Evolutionary conservation across 371 early-diverging fungal genomes (phyloP), one percentile per base, ranked within the genome.

Genomic region (Mucor velutinosus): DNA sequence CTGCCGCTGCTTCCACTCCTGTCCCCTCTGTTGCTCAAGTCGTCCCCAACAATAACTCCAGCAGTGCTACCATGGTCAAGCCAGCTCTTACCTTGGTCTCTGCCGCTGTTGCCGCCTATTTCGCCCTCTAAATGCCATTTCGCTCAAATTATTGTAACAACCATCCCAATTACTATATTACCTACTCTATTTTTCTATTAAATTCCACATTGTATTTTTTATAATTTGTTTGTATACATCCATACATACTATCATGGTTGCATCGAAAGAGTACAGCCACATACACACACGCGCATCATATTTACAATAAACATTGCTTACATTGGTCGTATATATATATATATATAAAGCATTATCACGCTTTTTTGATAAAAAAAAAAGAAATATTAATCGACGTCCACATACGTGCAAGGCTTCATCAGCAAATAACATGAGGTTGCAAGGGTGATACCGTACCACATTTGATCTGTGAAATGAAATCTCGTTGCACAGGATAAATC

Each of bases 51-150:
- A 19, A 19, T 10, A 27, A 21, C 3, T 43, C 37, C 37, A 58
- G 17, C 29, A 62, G 33, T 53, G 67, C 32, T 32, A 55, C 63
- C 25, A 57, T 64, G n/a, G 27, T 64, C 7, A 67, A 67, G 65
- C 72, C 72, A 32, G 61, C 45, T 32, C 65, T 67, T 25, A 64
- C 67, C 23, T 71, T 66, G 8, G 63, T 60, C 15, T 67, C 72
- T 47, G 69, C 49, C 45, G 69, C 59, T 43, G 62, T 57, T 25
- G 66, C 65, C n/a, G 69, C 51, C 21, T 71, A 71, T 37, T 55
- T 71, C 35, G 65, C 45, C 45, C 65, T 64, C 21, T 60, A 59
- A 45, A 25, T 25, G 11, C 37, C 45, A 45, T 45, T 7, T 45
- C 45, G 19, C 23, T 23, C 25, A 51, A 23, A 21, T 51, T 51